Base-by-base conservation (phyloP, 2,329 filamentous ascomycete species). In the Aspergillus clavatus region DNA sequence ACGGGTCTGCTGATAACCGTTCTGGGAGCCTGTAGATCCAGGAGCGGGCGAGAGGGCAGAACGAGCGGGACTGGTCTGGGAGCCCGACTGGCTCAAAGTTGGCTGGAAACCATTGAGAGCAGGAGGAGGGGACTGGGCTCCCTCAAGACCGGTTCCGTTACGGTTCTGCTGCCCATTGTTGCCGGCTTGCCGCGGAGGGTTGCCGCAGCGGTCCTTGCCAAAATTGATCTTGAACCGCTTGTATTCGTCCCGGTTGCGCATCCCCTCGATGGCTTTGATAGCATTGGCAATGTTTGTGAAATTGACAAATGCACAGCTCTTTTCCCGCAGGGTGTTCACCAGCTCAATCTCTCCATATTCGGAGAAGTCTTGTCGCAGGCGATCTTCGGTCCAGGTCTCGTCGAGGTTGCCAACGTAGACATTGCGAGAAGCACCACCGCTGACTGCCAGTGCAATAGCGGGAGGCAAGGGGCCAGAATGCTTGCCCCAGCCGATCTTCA, bases 241-340 rank as follows among this genome's bases (percentile, higher is more conserved):
- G 78, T 98, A 98, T 63, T 98, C 93, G 35, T 97, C 93, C 64
- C 90, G 89, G 62, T 89, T 87, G 46, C 93, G 83, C 54, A 98
- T 83, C 18, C 90, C 93, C 71, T 98, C 93, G 54, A 98, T 98
- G 1, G 93, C 93, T 76, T 98, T 98, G 77, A 98, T 98, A 40
- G 93, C 93, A 60, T 98, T 98, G 64, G 93, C 93, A 65, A 98
- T 98, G 73, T 98, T 98, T 65, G 93, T 98, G 69, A 98, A 98
- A 74, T 98, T 98, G 67, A 98, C 93, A 66, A 98, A 98, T 0
- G 93, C 93, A 68, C 93, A 98, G 74, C 90, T 96, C 83, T 98
- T 98, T 77, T 98, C 93, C 43, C 93, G 85, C 48, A 98, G 76
- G 12, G 93, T 87, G 72, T 98, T 98, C 52, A 98, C 89, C 53